Evolutionary conservation across 1,284 basidiomycete genomes (phyloP).

Genomic region (Puccinia hordei): DNA sequence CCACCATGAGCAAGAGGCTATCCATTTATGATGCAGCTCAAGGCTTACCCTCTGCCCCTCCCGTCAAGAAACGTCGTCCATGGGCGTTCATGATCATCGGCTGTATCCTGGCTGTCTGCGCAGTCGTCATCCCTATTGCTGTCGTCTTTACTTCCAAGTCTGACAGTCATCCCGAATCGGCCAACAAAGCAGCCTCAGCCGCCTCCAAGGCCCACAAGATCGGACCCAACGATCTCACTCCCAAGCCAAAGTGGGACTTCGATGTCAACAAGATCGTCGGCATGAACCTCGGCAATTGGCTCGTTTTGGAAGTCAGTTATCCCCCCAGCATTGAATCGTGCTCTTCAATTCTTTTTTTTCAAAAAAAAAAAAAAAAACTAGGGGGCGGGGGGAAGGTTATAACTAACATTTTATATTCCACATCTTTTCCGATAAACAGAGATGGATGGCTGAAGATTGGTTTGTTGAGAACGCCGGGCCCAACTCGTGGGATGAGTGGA

Average conservation of each 20-base stretch:
- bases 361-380: too few relatives aligned
- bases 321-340: background rate
- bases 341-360: too few relatives aligned
- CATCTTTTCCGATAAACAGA: constrained; percentile 51
- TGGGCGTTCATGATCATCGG: constrained; percentile 38
- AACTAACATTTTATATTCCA: background rate
- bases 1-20: background rate
- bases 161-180: background rate
- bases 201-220: constrained; percentile 40
- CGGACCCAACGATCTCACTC: constrained; percentile 51
- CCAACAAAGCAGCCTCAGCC: background rate
- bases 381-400: too few relatives aligned
- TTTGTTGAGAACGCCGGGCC: constrained; percentile 58
- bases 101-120: constrained; percentile 24
- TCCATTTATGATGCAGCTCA: constrained; percentile 15
- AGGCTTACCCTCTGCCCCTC: constrained; percentile 5
- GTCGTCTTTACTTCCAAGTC: constrained; percentile 15
- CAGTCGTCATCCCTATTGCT: constrained; percentile 34
- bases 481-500: constrained; percentile 60
- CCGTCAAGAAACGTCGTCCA: constrained; percentile 22
- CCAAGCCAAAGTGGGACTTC: constrained; percentile 57
- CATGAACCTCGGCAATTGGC: constrained; percentile 58
- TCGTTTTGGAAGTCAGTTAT: constrained; percentile 53
- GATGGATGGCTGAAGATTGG: constrained; percentile 62
- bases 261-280: constrained; percentile 58